Base-by-base conservation (phyloP, 2,329 filamentous ascomycete genomes). In the Fusarium zealandicum region DNA sequence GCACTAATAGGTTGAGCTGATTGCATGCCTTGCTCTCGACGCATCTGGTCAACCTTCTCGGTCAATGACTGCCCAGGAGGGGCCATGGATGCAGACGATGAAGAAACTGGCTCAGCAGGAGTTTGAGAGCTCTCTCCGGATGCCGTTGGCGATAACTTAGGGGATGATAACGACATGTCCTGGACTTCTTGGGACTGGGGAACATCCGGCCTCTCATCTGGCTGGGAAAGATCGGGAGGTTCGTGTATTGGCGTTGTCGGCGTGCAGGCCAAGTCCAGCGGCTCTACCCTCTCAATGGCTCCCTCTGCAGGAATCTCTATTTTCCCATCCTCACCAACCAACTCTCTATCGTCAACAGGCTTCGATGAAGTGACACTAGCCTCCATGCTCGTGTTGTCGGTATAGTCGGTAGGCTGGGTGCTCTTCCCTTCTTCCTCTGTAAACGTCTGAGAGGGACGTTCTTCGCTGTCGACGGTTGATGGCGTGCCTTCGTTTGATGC, bases 401-500 rank as follows among this genome's bases (percentile, higher is more conserved):
- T 73, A 41, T 68, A 69, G 13, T 78, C 76, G 0, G 77, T 77
- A 1, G 74, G 72, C 30, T 80, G 75, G 0, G 76, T 78, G 35
- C 70, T 73, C 61, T 80, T 81, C 35, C 80, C 79, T 16, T 81
- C 78, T 9, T 72, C 64, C 38, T 82, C 80, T 1, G 76, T 76
- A 43, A 75, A 76, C 4, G 73, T 73, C 59, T 81, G 78, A 3
- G 75, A 78, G 5, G 71, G 70, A 32, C 72, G 78, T 45, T 83
- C 82, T 8, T 80, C 77, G 10, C 75, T 70, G 53, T 83, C 81
- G 6, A 78, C 76, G 2, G 78, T 75, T 17, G 88, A 86, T 7
- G 79, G 76, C 3, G 80, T 79, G 35, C 90, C 86, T 42, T 96
- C 92, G 11, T 84, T 84, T 6, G 88, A 85, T 5, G 82, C 80